These are phyloP conservation scores for Arbutus unedo DNA, from an alignment of 148 eudicot species.

Conservation along the genomic window DNA sequence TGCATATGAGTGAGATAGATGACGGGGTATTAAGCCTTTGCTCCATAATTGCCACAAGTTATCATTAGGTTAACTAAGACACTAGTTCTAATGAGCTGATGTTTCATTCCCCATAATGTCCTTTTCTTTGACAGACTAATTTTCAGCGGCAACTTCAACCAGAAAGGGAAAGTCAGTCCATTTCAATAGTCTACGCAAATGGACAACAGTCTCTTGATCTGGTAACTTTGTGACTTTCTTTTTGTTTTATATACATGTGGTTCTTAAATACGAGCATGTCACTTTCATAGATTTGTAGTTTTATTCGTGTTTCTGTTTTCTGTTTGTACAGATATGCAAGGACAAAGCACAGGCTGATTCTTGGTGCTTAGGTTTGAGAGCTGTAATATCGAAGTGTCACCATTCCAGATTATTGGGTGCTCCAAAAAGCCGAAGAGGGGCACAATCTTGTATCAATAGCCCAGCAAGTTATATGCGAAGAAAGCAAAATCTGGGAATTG, in stretches of 20 bases:
- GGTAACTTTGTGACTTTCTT: conserved; percentile 22
- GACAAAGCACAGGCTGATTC: conserved; percentile 40
- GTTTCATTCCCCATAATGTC: not conserved
- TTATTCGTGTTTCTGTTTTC: not conserved
- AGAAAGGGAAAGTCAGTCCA: conserved; percentile 36
- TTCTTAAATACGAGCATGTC: not conserved
- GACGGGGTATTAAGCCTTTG: not conserved
- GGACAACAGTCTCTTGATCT: conserved; percentile 39
- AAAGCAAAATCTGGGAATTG: conserved; percentile 33
- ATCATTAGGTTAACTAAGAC: not conserved
- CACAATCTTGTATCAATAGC: conserved; percentile 38
- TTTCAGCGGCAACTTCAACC: conserved; percentile 33
- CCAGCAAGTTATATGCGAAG: conserved; percentile 37
- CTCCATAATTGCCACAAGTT: not conserved
- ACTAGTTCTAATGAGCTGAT: not conserved
- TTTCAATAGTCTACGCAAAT: conserved; percentile 31
- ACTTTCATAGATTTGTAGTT: not conserved
- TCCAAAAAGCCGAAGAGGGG: conserved; percentile 23
- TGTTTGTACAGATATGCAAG: conserved; percentile 38
- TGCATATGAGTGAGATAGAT: not conserved
- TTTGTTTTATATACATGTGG: not conserved
- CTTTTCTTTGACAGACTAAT: conserved; percentile 13
- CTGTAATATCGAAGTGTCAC: conserved; percentile 30
- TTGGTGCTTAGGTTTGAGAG: conserved; percentile 41
- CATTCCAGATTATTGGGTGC: conserved; percentile 14